A percentile compares a stretch with the other conserved stretches of the same genome.
Conservation (phyloP, 2,329 filamentous ascomycete species). For the Botryotinia calthae region DNA sequence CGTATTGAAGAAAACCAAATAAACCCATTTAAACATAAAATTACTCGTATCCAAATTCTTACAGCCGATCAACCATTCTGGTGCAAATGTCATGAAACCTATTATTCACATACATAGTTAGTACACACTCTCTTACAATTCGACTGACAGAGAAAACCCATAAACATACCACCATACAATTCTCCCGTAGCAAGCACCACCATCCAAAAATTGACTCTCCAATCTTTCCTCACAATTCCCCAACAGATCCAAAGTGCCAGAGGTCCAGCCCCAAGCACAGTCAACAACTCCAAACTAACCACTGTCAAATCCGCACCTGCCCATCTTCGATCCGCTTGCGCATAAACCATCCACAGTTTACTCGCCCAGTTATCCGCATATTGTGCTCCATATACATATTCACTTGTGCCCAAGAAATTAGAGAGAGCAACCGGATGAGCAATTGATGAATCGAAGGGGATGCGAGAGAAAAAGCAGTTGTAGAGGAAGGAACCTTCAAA, state of each 20-base stretch:
- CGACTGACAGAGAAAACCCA: neutral
- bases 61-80: conserved; percentile 64
- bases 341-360: conserved; percentile 67
- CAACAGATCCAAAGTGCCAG: conserved; percentile 60
- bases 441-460: conserved; percentile 45
- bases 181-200: conserved; percentile 63
- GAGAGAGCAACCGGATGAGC: conserved; percentile 34
- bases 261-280: conserved; percentile 61
- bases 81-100: conserved; percentile 71
- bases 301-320: conserved; percentile 60
- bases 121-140: neutral
- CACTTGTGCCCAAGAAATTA: conserved; percentile 51
- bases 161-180: conserved; percentile 57
- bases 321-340: conserved; percentile 62
- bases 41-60: conserved; percentile 63
- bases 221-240: conserved; percentile 54
- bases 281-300: conserved; percentile 63
- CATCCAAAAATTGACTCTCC: conserved; percentile 59
- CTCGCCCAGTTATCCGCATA: conserved; percentile 55
- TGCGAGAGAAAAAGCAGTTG: conserved; percentile 79
- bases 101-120: conserved; percentile 6
- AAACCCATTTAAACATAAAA: conserved; percentile 62
- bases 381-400: conserved; percentile 53
- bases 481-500: conserved; percentile 91
- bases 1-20: conserved; percentile 66